Evolutionary conservation across 2,329 filamentous ascomycete species (phyloP), one percentile per base, ranked within the genome.

Genomic region (Scedosporium boydii): DNA sequence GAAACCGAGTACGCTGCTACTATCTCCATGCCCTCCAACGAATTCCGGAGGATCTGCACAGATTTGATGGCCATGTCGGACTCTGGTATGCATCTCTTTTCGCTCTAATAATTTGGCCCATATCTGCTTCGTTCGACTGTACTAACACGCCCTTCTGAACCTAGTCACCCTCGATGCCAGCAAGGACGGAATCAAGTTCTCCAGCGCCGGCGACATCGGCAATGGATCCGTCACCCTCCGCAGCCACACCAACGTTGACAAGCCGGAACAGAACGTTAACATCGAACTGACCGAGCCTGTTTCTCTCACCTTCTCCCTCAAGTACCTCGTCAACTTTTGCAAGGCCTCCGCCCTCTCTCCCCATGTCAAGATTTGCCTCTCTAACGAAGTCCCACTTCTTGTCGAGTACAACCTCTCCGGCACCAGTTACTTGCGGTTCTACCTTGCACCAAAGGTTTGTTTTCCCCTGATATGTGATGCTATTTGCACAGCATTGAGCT

Each of bases 301-400:
- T 65, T 84, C 90, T 42, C 85, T 99, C 66, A 98, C 93, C 59
- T 99, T 99, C 81, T 98, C 95, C 41, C 89, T 99, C 71, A 99
- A 99, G 81, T 99, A 99, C 80, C 88, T 99, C 3, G 91, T 96
- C 83, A 98, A 98, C 85, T 99, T 99, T 82, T 98, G 95, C 89
- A 99, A 99, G 82, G 96, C 96, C 41, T 89, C 91, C 66, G 87
- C 86, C 61, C 82, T 99, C 65, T 93, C 93, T 46, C 80, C 76
- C 68, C 82, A 84, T 68, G 96, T 99, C 77, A 95, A 90, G 79
- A 87, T 99, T 69, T 96, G 90, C 78, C 84, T 99, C 69, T 98
- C 93, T 61, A 93, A 92, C 76, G 95, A 99, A 78, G 93, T 99
- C 60, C 95, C 95, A 29, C 86, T 99, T 68, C 82, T 98, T 69